Conservation (phyloP, 768 basidiomycete species). For the Dioszegia crocea region DNA sequence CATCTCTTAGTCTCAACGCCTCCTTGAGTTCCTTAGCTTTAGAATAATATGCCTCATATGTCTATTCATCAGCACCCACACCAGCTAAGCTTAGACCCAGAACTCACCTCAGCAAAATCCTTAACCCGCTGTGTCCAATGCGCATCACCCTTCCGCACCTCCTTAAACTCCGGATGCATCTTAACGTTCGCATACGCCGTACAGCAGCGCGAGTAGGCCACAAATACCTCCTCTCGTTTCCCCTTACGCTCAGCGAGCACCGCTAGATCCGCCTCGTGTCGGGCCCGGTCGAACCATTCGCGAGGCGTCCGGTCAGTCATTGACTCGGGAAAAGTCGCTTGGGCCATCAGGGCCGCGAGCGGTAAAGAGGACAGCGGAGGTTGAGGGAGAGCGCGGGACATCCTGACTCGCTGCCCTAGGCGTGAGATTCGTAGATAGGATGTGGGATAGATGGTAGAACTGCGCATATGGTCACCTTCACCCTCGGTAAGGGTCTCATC, state of each 20-base stretch:
- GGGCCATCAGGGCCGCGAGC: slow-evolving; percentile 17
- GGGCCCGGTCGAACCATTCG: slow-evolving; percentile 38
- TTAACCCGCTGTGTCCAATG: slow-evolving; percentile 30
- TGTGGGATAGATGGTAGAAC: no score
- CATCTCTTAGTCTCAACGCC: slow-evolving; percentile 53
- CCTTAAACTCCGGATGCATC: slow-evolving; percentile 23
- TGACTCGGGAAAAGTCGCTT: slow-evolving; percentile 21
- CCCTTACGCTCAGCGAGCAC: slow-evolving; percentile 29
- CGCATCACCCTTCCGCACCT: slow-evolving; percentile 25
- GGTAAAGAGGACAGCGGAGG: slow-evolving; percentile 30
- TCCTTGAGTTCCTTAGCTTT: slow-evolving; percentile 55
- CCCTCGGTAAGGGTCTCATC: no score
- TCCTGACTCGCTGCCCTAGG: neutral
- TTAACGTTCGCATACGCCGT: slow-evolving; percentile 24
- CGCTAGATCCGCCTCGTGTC: slow-evolving; percentile 31
- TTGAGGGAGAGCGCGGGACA: slow-evolving; percentile 28
- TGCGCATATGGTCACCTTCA: no score
- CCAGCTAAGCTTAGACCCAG: neutral
- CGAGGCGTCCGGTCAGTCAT: slow-evolving; percentile 20
- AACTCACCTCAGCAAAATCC: slow-evolving; percentile 37
- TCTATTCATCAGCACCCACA: slow-evolving; percentile 17
- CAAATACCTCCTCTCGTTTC: slow-evolving; percentile 42
- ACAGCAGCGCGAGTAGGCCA: slow-evolving; percentile 33
- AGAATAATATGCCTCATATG: slow-evolving; percentile 43
- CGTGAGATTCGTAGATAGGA: neutral